These are phyloP conservation scores for Myxozyma geophila DNA, from an alignment of 805 yeast genomes.

Conservation along the genomic window DNA sequence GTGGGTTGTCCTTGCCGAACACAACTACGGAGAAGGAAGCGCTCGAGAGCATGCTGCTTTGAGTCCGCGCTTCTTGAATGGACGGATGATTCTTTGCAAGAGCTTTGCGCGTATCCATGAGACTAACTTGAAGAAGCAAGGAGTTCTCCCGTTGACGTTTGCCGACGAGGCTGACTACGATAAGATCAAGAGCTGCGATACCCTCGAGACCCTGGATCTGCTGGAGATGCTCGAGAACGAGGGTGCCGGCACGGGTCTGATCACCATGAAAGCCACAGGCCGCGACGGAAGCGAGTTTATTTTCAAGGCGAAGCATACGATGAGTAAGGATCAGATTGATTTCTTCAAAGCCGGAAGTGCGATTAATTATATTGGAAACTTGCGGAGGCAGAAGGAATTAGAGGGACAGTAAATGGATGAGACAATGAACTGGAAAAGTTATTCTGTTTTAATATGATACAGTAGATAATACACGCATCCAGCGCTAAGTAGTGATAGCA, in stretches of 20 bases:
- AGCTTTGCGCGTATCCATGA: conserved; percentile 99
- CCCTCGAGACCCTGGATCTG: conserved; percentile 84
- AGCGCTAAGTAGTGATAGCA: background rate
- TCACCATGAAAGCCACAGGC: conserved; percentile 75
- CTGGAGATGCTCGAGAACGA: conserved; percentile 74
- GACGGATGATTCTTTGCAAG: conserved; percentile 95
- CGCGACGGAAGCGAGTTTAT: conserved; percentile 68
- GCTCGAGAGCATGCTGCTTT: conserved; percentile 99
- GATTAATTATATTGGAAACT: conserved; percentile 81
- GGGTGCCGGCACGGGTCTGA: conserved; percentile 62
- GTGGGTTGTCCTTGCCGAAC: conserved; percentile 99
- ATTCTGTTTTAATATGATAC: background rate
- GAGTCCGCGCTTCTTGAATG: conserved; percentile 99
- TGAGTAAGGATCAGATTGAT: conserved; percentile 93
- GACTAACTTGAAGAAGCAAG: conserved; percentile 99
- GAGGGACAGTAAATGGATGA: background rate
- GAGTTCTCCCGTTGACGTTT: conserved; percentile 96
- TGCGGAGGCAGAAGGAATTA: conserved; percentile 21
- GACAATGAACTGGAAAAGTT: background rate
- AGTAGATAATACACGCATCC: background rate
- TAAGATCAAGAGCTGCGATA: conserved; percentile 88
- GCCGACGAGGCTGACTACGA: conserved; percentile 88
- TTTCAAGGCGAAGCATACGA: conserved; percentile 85
- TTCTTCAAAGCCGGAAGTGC: conserved; percentile 98
- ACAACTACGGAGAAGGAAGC: conserved; percentile 99